phyloP scores from a whole-genome alignment of 2,329 filamentous ascomycete genomes.

The Hymenoscyphus fructigenus region DNA sequence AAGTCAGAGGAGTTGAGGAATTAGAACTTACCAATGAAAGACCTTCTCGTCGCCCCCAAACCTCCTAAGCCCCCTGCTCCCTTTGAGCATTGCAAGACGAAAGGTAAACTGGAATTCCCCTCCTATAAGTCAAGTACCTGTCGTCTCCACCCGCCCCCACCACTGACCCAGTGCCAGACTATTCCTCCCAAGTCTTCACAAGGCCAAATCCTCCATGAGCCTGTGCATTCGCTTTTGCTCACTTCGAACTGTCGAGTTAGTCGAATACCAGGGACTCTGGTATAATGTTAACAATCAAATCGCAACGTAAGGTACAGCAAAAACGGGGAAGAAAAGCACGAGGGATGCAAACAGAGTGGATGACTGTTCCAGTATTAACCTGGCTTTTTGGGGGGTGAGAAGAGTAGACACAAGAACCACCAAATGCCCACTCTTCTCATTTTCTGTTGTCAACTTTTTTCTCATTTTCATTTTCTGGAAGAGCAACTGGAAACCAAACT shows the following conservation, averaged over 20 bases:
- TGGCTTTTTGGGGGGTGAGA: background rate
- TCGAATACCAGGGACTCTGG: too few species aligned
- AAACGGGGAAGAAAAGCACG: background rate
- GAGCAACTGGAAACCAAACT: background rate
- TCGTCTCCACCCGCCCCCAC: background rate
- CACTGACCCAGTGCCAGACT: background rate
- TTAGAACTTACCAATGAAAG: too few species aligned
- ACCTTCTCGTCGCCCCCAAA: background rate
- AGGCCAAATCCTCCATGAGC: background rate
- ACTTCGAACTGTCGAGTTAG: background rate
- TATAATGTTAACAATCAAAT: too few species aligned
- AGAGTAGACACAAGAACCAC: background rate
- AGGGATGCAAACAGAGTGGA: background rate
- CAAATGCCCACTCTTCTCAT: background rate
- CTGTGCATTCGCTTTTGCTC: background rate
- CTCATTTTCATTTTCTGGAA: background rate
- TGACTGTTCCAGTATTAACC: background rate
- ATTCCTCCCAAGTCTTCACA: background rate
- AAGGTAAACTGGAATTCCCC: background rate
- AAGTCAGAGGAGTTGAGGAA: too few species aligned
- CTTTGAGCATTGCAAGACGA: background rate
- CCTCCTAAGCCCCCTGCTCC: background rate
- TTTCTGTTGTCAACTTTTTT: background rate
- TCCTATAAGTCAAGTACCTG: background rate
- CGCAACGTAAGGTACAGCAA: background rate